phyloP scores from a whole-genome alignment of 352 stramenopile genomes.

The Phytophthora niederhauseri region DNA sequence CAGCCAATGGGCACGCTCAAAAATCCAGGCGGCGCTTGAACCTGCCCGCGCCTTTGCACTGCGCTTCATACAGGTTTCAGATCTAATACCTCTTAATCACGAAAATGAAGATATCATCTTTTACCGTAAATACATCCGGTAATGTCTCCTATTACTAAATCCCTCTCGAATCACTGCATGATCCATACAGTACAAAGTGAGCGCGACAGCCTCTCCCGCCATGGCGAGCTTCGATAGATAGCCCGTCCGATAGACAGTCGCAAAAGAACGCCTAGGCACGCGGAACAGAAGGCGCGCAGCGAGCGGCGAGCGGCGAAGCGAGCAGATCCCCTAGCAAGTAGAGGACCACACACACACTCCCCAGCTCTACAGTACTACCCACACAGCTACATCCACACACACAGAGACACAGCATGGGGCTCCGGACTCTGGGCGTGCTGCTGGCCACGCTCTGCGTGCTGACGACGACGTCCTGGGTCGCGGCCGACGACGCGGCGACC shows the following conservation, averaged over 20 bases:
- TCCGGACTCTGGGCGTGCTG: conserved; percentile 21
- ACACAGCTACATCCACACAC: neutral
- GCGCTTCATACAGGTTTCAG: neutral
- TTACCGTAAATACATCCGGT: too few species aligned
- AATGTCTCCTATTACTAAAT: too few species aligned
- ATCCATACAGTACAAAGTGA: too few species aligned
- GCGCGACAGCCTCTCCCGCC: neutral
- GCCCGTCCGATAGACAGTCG: neutral
- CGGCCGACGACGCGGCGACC: conserved; percentile 23
- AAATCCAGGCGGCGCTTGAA: neutral
- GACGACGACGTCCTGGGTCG: conserved; percentile 7
- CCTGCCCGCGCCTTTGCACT: neutral
- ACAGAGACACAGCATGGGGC: conserved; percentile 17
- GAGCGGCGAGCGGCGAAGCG: neutral
- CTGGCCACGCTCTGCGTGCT: conserved; percentile 23
- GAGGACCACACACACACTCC: neutral
- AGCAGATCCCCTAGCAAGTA: neutral
- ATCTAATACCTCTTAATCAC: neutral
- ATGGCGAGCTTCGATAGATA: neutral
- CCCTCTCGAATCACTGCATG: too few species aligned
- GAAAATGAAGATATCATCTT: too few species aligned
- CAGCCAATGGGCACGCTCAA: neutral
- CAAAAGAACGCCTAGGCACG: conserved; percentile 1
- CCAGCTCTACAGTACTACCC: neutral
- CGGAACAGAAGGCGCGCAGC: neutral